Base-by-base conservation (phyloP, 352 stramenopile species). In the Pythium guiyangense region DNA sequence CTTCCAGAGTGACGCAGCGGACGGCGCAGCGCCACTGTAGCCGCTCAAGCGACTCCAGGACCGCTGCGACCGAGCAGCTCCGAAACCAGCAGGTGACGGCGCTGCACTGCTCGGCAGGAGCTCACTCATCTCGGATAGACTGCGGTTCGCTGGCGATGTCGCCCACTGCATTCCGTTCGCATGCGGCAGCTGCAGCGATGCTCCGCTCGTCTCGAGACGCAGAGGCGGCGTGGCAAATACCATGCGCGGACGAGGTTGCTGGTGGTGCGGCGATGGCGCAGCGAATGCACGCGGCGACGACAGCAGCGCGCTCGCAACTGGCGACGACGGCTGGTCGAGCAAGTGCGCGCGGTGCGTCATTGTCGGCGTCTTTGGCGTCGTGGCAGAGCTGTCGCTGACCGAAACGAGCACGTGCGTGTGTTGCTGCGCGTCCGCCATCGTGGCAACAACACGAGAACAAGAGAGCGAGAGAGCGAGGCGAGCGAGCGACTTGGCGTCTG, bases 191-290 rank as follows among this genome's bases (percentile, higher is more conserved):
- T 84, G 74, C 59, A 81, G 62, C 26, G 74, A 79, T 14, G 54
- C 67, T 47, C 64, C 70, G 25, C 74, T 67, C 11, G 75, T 78
- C 47, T 88, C 82, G 35, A 73, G 73, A 6, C 82, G 82, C 39
- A 92, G 61, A 15, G 75, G 79, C 18, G 82, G 82, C 40, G 77
- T 80, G 45, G 87, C 78, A 51, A 92, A 90, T 34, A 88, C 67
- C 72, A 87, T 84, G 58, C 63, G 66, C 2, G 60, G 52, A 0
- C 66, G 56, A 17, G 58, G 39, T 44, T 53, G 56, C 31, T 49
- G 46, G 6, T 50, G 62, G 27, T 60, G 58, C 25, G 51, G 51
- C 17, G 37, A 60, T 25, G 49, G 39, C 54, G 35, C 11, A 54
- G 59, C 39, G 52, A 40, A 37, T 22, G 51, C 47, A 17, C 49